Evolutionary conservation across 164 flowering plant genomes (phyloP), one percentile per base, ranked within the genome.

Genomic region (Kingdonia uniflora): DNA sequence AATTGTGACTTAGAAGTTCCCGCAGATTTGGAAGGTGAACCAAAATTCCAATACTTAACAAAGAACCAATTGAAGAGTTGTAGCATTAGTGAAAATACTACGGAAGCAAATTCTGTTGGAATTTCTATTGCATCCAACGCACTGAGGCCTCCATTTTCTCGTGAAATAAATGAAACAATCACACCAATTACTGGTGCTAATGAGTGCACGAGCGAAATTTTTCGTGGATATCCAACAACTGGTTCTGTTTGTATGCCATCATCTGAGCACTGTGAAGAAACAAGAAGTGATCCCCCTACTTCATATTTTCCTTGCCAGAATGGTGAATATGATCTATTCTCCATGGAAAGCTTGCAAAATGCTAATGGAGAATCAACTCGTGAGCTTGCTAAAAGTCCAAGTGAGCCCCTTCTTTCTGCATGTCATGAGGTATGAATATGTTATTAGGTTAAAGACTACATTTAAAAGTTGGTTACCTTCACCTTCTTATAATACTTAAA

Each of bases 401-500:
- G 54, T 13, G 10, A 45, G 44, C 53, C 42, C 16, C 52, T 43
- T 60, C 33, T 55, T 22, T 60, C 57, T 3, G 44, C 65, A 52
- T 51, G 42, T 50, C 48, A 52, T 37, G 74, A 71, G 38, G 71
- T 67, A 57, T 42, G 25, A 73, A 79, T 77, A 61, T 40, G 21
- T 29, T 29, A 29, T 3, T 29, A 29, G 4, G 35, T 3, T 29
- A 29, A 3, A 29, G 4, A 29, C n/a, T n/a, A n/a, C n/a, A n/a
- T n/a, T n/a, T n/a, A n/a, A n/a, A n/a, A n/a, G n/a, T n/a, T n/a
- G n/a, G n/a, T n/a, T n/a, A n/a, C n/a, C 21, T 40, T 21, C 26
- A 15, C 21, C 19, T 21, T 26, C 11, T 41, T 44, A 13, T 42
- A n/a, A 45, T 3, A 2, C 7, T 33, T 2, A 15, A 26, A 35